phyloP scores from a whole-genome alignment of 441 rosid genomes.

The Rhodomyrtus psidioides region DNA sequence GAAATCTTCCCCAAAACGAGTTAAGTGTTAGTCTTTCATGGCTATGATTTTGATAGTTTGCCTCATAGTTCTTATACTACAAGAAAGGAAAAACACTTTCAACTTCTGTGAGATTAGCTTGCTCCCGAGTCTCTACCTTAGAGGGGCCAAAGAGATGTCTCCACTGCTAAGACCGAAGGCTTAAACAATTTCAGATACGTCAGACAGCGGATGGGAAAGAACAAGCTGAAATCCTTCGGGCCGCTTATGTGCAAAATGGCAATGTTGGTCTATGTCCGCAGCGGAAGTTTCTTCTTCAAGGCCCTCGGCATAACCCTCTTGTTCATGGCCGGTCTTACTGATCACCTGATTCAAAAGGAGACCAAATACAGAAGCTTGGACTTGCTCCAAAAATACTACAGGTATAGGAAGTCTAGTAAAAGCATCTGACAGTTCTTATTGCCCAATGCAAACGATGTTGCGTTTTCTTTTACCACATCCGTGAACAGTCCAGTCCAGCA shows the following conservation, averaged over 20 bases:
- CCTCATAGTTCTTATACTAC: background rate
- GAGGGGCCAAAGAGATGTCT: background rate
- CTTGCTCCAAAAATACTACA: conserved; percentile 53
- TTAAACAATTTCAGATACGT: conserved; percentile 35
- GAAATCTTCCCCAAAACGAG: conserved; percentile 68
- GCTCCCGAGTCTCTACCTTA: background rate
- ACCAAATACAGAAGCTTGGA: conserved; percentile 42
- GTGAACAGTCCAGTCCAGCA: background rate
- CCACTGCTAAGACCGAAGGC: background rate
- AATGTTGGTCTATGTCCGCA: conserved; percentile 34
- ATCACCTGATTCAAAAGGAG: conserved; percentile 39
- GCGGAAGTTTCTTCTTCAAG: conserved; percentile 66
- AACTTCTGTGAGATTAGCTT: background rate
- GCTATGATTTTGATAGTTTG: background rate
- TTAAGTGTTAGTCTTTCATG: background rate
- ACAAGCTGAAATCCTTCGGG: conserved; percentile 58
- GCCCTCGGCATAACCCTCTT: conserved; percentile 52
- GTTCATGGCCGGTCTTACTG: conserved; percentile 63
- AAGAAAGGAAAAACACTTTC: background rate
- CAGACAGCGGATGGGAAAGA: conserved; percentile 64
- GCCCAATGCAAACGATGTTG: background rate
- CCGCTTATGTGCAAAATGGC: conserved; percentile 47
- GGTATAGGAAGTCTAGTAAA: conserved; percentile 17
- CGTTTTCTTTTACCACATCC: background rate
- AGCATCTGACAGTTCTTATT: background rate